Base-by-base conservation (phyloP, 208 protist genomes). In the Leishmania turanica region DNA sequence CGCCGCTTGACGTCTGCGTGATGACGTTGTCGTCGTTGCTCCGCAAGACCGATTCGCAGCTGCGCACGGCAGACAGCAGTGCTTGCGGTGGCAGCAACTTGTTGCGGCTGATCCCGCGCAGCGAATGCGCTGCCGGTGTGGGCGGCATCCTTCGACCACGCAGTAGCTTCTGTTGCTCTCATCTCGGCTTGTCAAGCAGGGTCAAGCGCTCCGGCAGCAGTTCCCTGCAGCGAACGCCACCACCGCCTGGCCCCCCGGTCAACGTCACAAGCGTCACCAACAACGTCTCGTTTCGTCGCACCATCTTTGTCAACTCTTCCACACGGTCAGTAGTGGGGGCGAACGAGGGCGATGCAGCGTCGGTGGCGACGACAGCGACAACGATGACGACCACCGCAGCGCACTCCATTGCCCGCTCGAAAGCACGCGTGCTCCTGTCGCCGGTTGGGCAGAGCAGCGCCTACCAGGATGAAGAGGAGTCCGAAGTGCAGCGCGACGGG, bases 21-120 rank as follows among this genome's bases (percentile, higher is more conserved):
- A 80, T 47, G 40, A 31, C 42, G 45, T 1, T 51, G 27, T 75
- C 75, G 6, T 60, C 45, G 11, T 13, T 47, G 49, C 54, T 60
- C 45, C 49, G 45, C 13, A 84, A 72, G 21, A 60, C 75, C 19
- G 81, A 80, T 17, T 71, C 60, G 68, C 76, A n/a, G 19, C 40
- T n/a, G 45, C 70, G 34, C 60, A 65, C 81, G 7, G n/a, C n/a
- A 27, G 81, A 84, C 37, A 72, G n/a, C 75, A 84, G 81, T 40
- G 56, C 77, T 51, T 15, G 54, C 49, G 37, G 49, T 11, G 19
- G 58, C 54, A 66, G 74, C 37, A 47, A 53, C 15, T 17, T 66
- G 34, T 40, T 27, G 74, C 40, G 27, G 37, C 31, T 6, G 75
- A 64, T 80, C 27, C 47, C 65, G 72, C 2, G 69, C 54, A 4